phyloP scores from a whole-genome alignment of 2,329 filamentous ascomycete genomes.

The Arachnopeziza araneosa region DNA sequence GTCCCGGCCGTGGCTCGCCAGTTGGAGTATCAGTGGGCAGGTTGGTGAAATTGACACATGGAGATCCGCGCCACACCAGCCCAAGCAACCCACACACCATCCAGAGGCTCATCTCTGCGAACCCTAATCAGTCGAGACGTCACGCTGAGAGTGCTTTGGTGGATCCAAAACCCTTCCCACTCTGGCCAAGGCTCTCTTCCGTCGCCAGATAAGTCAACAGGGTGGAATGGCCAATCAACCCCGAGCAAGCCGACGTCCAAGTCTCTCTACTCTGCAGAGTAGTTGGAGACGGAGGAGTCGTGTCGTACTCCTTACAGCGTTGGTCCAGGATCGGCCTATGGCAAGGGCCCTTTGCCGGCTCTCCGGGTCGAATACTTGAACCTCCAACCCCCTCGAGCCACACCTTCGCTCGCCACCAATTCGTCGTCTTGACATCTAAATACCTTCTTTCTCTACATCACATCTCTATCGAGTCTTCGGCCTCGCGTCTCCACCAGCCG shows the following conservation, averaged over 20 bases:
- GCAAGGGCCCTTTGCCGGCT: neutral
- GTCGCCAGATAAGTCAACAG: neutral
- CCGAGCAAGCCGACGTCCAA: neutral
- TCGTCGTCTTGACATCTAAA: neutral
- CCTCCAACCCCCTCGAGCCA: neutral
- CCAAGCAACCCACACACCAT: neutral
- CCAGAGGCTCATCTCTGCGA: neutral
- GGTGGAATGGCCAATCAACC: neutral
- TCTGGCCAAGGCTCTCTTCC: neutral
- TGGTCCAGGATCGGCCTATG: neutral
- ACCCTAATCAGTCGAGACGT: neutral
- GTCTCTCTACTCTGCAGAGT: neutral
- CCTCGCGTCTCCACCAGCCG: neutral
- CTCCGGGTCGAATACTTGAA: neutral
- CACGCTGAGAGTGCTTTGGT: too few relatives aligned
- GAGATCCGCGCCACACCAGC: neutral
- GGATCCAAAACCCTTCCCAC: neutral
- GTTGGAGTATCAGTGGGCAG: neutral
- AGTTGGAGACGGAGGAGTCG: too few relatives aligned
- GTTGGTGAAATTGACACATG: neutral
- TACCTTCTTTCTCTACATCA: neutral
- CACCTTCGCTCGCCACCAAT: neutral
- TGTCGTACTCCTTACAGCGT: neutral
- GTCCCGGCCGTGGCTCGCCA: neutral
- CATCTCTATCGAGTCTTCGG: neutral